Conservation (phyloP, 176 grass and related monocot species). For the Aegilops umbellulata region DNA sequence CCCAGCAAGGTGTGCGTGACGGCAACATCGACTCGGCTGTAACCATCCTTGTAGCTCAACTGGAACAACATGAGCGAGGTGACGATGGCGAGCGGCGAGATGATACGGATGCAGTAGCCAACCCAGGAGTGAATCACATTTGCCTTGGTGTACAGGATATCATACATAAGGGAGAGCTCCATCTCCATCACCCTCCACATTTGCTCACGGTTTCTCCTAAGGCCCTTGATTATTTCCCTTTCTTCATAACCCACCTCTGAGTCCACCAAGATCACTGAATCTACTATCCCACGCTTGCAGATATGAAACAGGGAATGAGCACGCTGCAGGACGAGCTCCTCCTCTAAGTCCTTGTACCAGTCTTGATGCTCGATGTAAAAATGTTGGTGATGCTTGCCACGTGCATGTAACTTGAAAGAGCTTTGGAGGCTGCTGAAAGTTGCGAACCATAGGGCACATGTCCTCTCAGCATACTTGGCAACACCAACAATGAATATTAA, state of each 20-base stretch:
- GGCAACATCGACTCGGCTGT: too few relatives aligned
- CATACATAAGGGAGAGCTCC: background rate
- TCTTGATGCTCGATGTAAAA: background rate
- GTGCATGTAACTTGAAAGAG: background rate
- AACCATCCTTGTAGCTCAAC: too few relatives aligned
- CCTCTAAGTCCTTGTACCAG: background rate
- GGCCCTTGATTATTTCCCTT: background rate
- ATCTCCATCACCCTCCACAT: background rate
- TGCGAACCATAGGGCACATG: background rate
- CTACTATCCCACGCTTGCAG: background rate
- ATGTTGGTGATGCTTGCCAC: background rate
- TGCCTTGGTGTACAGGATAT: too few relatives aligned
- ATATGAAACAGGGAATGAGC: conserved; percentile 9
- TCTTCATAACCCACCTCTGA: background rate
- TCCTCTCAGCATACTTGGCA: conserved; percentile 9
- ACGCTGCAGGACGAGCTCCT: background rate
- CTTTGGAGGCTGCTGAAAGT: background rate
- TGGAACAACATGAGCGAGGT: too few relatives aligned
- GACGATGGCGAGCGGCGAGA: too few relatives aligned
- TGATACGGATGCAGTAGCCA: too few relatives aligned
- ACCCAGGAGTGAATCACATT: too few relatives aligned
- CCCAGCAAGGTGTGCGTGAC: too few relatives aligned
- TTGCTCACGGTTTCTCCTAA: background rate
- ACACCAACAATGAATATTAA: conserved; percentile 23
- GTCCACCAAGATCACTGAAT: background rate